These are phyloP conservation scores for Houttuynia cordata DNA, from an alignment of 164 flowering plant species.

Conservation along the genomic window DNA sequence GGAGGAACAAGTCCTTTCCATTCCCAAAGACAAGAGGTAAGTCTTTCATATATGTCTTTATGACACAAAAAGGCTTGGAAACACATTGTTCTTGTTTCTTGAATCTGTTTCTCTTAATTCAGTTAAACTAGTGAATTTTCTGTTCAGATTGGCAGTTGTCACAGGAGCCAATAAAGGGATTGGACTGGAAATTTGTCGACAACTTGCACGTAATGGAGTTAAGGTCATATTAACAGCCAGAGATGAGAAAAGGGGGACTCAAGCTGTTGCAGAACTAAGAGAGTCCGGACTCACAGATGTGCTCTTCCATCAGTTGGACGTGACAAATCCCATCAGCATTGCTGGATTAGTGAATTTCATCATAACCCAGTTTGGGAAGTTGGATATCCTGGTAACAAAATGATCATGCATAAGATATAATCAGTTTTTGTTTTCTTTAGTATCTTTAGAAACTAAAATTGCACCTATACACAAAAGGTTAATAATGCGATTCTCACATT, in stretches of 20 bases:
- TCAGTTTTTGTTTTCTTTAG: not conserved
- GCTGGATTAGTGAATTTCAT: slow-evolving; percentile 34
- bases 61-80: too few species aligned
- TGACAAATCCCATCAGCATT: slow-evolving; percentile 32
- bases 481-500: too few species aligned
- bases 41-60: too few species aligned
- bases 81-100: too few species aligned
- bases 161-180: slow-evolving; percentile 66
- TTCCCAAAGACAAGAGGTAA: not conserved
- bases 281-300: slow-evolving; percentile 32
- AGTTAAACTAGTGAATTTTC: not conserved
- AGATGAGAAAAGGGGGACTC: slow-evolving; percentile 38
- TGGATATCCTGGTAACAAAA: slow-evolving; percentile 50
- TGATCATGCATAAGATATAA: too few species aligned
- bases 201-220: slow-evolving; percentile 32
- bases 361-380: slow-evolving; percentile 29
- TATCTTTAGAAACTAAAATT: too few species aligned
- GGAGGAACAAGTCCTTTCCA: not conserved
- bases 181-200: slow-evolving; percentile 41
- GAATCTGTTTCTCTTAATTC: not conserved
- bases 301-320: slow-evolving; percentile 54
- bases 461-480: too few species aligned
- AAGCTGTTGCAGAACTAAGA: slow-evolving; percentile 31
- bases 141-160: slow-evolving; percentile 42
- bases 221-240: slow-evolving; percentile 47